Evolutionary conservation across 768 basidiomycete species (phyloP), one percentile per base, ranked within the genome.

Genomic region (Calocybe indica): DNA sequence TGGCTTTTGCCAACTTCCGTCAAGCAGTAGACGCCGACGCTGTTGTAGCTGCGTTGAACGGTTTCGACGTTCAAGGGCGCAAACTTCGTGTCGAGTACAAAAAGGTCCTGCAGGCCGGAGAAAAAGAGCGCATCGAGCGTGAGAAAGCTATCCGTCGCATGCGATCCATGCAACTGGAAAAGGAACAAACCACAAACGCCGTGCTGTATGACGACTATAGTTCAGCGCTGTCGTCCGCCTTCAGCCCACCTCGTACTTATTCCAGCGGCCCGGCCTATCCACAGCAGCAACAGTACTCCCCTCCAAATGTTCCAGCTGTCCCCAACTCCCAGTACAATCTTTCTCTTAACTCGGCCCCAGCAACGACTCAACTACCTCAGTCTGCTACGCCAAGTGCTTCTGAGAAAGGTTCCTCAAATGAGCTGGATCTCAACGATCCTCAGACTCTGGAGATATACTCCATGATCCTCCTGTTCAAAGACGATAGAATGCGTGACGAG

Each of bases 51-150:
- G 96, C 96, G 37, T 71, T 99, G 58, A 97, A 98, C 58, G 95
- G 95, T 8, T 94, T 91, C 62, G 92, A 94, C 57, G 88, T 96
- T 32, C 89, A 92, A 58, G 96, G 96, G 15, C 89, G 96, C 58
- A 98, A 97, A 68, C 76, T 99, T 43, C 88, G 96, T 37, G 95
- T 97, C 47, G 96, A 99, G 68, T 98, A 98, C 75, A 99, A 99
- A 75, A 97, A 97, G 68, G 95, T 97, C 6, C 72, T 99, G n/a
- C 94, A 97, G 65, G 93, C 94, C 3, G 94, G 95, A 42, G 96
- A 99, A 69, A 99, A 99, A 70, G 96, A 99, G 62, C 82, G 92
- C 48, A 99, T 98, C 61, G 96, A 99, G 67, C 74, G 95, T 48
- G 95, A 98, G 73, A 99, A 99, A 74, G 96, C 96, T 2, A 83